phyloP scores from a whole-genome alignment of 2,329 filamentous ascomycete species.

The Sporothrix luriei region DNA sequence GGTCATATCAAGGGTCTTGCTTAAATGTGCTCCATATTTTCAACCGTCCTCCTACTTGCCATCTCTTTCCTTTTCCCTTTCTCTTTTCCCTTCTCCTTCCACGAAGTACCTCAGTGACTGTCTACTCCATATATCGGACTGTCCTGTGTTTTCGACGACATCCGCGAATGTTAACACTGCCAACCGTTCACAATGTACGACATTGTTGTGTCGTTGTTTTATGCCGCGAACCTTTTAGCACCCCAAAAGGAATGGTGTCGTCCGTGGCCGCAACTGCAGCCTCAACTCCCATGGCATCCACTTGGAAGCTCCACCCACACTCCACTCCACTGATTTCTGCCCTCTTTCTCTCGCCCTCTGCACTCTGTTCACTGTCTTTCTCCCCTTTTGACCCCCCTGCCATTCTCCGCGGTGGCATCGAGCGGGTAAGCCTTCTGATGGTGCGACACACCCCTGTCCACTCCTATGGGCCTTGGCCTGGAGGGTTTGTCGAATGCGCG shows the following conservation, averaged over 20 bases:
- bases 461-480: background rate
- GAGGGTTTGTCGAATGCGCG: conserved; percentile 8
- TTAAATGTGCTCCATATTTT: background rate
- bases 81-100: background rate
- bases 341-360: no score
- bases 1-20: no score
- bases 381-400: background rate
- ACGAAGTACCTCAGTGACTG: no score
- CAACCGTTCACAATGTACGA: no score
- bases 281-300: conserved; percentile 3
- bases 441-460: conserved; percentile 32
- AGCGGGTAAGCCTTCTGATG: conserved; percentile 25
- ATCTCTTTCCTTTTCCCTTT: no score
- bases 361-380: background rate
- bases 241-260: conserved; percentile 9
- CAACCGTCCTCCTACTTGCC: background rate
- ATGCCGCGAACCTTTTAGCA: background rate
- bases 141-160: background rate
- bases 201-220: conserved; percentile 11
- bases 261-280: background rate
- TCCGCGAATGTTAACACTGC: background rate
- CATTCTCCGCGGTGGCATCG: conserved; percentile 29
- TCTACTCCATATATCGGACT: no score
- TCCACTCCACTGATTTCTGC: no score
- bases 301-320: background rate